Evolutionary conservation across 257 asterid species (phyloP), one percentile per base, ranked within the genome.

Genomic region (Misopates orontium): DNA sequence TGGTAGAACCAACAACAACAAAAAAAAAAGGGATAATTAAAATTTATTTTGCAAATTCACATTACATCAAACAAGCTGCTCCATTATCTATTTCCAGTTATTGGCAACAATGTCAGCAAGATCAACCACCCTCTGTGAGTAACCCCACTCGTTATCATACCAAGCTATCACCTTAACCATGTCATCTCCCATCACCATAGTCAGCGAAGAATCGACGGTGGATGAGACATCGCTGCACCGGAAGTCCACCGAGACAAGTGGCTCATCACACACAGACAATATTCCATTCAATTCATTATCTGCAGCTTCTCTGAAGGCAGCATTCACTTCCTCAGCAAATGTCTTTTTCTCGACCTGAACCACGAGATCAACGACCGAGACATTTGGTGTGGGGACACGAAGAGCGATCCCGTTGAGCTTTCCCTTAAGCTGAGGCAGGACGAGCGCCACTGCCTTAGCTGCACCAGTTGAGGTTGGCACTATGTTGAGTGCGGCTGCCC

Each of bases 91-190:
- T 77, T 87, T 89, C 98, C 98, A 92, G 66, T 84, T 78, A 81
- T 83, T 81, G 41, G 98, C 98, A 76, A 85, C 95, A 79, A 92
- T 92, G 85, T 89, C 86, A 61, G 98, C 98, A 73, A 92, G 93
- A 81, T 92, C 98, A 73, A 89, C 98, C 48, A 89, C 98, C 85
- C 98, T 89, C 83, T 92, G 98, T n/a, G 98, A 92, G 87, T 92
- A 92, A 7, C 97, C 98, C 97, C 98, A 92, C 74, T 92, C 97
- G 56, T 92, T 92, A 71, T 92, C 98, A 53, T 89, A 92, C 98
- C 98, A 92, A 12, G 98, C 98, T 42, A 92, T 86, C 12, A 92
- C 98, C 96, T 89, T 92, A 8, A 90, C 94, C 97, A 89, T 92
- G 75, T 92, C 98, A 59, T 92, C 97, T 75, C 98, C 98, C 97